Evolutionary conservation across 2,329 filamentous ascomycete genomes (phyloP), one percentile per base, ranked within the genome.

Genomic region (Claviceps arundinis): DNA sequence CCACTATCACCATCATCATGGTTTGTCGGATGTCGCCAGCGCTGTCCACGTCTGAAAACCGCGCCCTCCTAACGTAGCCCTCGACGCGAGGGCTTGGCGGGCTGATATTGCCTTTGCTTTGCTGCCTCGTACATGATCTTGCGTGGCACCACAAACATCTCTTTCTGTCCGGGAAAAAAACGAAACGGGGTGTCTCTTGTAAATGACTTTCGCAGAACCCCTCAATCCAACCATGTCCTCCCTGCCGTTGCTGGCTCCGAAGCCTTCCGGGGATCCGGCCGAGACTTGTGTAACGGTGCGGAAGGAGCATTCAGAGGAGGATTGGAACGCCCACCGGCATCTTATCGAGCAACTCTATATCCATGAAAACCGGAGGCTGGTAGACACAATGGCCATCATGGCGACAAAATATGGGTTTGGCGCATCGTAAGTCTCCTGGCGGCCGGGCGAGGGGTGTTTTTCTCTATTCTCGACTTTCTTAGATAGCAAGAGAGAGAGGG

Each of bases 331-430:
- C 11, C 62, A 62, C 55, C 62, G 59, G 50, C 58, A 57, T n/a
- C 56, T 63, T 50, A 67, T 69, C 50, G 61, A 60, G 52, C 60
- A 56, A 40, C 55, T 69, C 6, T 69, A 69, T 49, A 65, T 68
- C 30, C 52, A 52, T 42, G 66, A 69, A 37, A 64, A 64, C 50
- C 64, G 64, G 47, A 69, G 66, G 56, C 56, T 69, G 42, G 62
- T 61, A 37, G 65, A 69, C 50, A 66, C 62, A 51, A 68, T 68
- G 66, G 56, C 63, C 45, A 64, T 68, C 14, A 56, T 69, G 50
- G 61, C 65, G 44, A 57, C 61, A 19, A 61, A 60, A 40, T 57
- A 69, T 56, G 64, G 64, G 34, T 69, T 69, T 49, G 63, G 63
- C 34, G 66, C 66, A 48, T 68, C 66, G 66, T 68, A 57, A 65